Evolutionary conservation across 345 rosid species (phyloP).

Genomic region (Mercurialis annua): DNA sequence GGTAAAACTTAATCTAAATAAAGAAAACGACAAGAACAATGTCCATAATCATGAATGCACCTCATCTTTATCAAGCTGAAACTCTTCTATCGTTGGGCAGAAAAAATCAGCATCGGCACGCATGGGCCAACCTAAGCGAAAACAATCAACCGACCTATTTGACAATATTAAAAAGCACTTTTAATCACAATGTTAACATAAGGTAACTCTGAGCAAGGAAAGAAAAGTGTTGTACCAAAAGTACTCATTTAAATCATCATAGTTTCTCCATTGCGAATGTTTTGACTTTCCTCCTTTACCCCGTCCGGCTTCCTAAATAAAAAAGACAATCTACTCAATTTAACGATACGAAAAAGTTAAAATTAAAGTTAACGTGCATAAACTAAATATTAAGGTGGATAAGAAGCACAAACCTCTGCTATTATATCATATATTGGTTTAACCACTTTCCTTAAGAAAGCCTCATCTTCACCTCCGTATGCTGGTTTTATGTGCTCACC

Average conservation of each 20-base stretch:
- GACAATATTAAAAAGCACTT: slow-evolving; percentile 1
- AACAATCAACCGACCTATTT: slow-evolving; percentile 90
- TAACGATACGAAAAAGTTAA: background rate
- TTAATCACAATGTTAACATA: background rate
- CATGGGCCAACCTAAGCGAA: slow-evolving; percentile 99
- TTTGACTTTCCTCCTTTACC: slow-evolving; percentile 82
- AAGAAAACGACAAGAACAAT: background rate
- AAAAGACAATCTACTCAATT: background rate
- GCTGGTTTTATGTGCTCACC: slow-evolving; percentile 65
- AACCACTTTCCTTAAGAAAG: slow-evolving; percentile 61
- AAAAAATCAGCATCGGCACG: slow-evolving; percentile 94
- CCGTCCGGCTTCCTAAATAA: slow-evolving; percentile 79
- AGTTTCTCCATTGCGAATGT: slow-evolving; percentile 99
- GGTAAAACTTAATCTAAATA: too few species aligned
- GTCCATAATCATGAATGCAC: slow-evolving; percentile 25
- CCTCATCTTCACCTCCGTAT: slow-evolving; percentile 67
- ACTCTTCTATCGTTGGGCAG: slow-evolving; percentile 32
- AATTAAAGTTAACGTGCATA: background rate
- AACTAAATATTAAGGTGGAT: background rate
- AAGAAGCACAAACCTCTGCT: slow-evolving; percentile 41
- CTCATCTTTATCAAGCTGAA: slow-evolving; percentile 50
- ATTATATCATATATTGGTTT: slow-evolving; percentile 57
- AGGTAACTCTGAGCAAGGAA: background rate
- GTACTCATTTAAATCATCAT: slow-evolving; percentile 96
- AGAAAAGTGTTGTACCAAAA: slow-evolving; percentile 59